Percentiles rank a stretch among this genome's conserved stretches.
Evolutionary conservation across 2,329 filamentous ascomycete genomes (phyloP).

Genomic region (Annulohypoxylon truncatum): DNA sequence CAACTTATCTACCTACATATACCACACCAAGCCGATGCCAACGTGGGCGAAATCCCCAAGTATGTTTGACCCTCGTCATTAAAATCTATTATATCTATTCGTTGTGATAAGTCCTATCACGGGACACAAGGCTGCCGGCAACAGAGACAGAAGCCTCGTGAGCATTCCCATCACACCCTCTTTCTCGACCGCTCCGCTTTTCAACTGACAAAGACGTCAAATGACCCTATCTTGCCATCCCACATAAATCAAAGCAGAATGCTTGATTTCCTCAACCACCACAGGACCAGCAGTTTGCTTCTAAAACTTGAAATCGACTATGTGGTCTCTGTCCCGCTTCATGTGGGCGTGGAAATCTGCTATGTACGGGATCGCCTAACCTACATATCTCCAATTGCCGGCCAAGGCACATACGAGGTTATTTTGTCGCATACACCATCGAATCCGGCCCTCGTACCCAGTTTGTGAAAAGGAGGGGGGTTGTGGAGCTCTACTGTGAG

Average conservation of each 20-base stretch:
- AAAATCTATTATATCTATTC: not conserved
- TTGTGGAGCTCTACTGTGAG: constrained; percentile 25
- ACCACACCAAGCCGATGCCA: not conserved
- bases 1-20: not conserved
- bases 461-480: constrained; percentile 18
- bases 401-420: constrained; percentile 5
- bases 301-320: not conserved
- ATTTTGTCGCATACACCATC: constrained; percentile 10
- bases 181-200: constrained; percentile 28
- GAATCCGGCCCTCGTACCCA: constrained; percentile 1
- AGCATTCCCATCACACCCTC: constrained; percentile 41
- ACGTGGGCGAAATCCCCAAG: not conserved
- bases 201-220: constrained; percentile 30
- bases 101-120: constrained; percentile 23
- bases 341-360: not conserved
- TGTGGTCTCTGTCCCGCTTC: not conserved
- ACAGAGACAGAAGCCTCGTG: constrained; percentile 35
- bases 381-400: constrained; percentile 6
- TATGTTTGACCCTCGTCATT: not conserved
- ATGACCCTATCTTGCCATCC: constrained; percentile 36
- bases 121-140: constrained; percentile 31
- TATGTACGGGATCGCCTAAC: not conserved
- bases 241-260: constrained; percentile 7
- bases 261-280: constrained; percentile 16
- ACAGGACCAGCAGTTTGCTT: not conserved